Evolutionary conservation across 345 rosid species (phyloP).

Genomic region (Eucalyptus coolabah): DNA sequence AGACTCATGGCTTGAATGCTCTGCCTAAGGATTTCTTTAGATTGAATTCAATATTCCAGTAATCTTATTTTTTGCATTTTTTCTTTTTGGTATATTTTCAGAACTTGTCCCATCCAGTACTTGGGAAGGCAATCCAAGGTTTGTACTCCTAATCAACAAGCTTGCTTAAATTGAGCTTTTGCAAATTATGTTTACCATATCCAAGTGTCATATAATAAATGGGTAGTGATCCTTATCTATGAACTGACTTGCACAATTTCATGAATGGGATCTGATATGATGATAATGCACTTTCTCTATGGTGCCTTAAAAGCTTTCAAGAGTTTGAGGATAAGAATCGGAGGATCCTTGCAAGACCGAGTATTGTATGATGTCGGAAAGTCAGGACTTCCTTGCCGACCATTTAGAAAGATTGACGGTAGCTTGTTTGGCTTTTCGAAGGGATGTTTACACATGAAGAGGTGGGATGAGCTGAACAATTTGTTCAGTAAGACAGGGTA

Average conservation of each 20-base stretch:
- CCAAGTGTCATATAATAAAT: background rate
- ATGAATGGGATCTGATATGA: background rate
- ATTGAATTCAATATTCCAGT: background rate
- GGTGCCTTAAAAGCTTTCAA: conserved; percentile 44
- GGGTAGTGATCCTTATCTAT: background rate
- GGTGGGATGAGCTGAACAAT: conserved; percentile 83
- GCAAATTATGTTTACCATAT: background rate
- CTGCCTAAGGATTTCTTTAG: background rate
- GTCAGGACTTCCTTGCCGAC: conserved; percentile 55
- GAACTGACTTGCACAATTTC: background rate
- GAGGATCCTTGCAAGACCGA: conserved; percentile 97
- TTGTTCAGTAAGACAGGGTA: conserved; percentile 59
- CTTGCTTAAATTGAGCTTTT: background rate
- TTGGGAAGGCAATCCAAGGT: conserved; percentile 81
- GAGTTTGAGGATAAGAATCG: conserved; percentile 77
- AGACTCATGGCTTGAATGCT: background rate
- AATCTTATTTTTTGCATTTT: background rate
- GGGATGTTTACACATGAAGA: conserved; percentile 84
- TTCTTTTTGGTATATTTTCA: conserved; percentile 11
- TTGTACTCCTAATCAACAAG: background rate
- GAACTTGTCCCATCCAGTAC: conserved; percentile 76
- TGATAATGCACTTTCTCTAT: background rate
- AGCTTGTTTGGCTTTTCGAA: conserved; percentile 85
- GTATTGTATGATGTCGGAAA: conserved; percentile 63
- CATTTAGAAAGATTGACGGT: conserved; percentile 42